Evolutionary conservation across 257 asterid genomes (phyloP), one percentile per base, ranked within the genome.

Genomic region (Agastache rugosa): DNA sequence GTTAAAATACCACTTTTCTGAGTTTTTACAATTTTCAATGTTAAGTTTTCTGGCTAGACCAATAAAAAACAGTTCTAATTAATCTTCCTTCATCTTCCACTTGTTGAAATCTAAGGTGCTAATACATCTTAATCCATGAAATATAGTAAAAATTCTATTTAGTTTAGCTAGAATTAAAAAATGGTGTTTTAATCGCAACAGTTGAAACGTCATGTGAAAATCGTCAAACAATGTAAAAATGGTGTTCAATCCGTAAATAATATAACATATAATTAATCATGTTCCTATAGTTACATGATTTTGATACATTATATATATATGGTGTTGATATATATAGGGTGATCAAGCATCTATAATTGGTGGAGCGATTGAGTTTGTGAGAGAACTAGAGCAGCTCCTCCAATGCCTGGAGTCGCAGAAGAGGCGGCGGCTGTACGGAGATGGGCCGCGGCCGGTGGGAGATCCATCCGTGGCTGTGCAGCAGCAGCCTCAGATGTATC

Each of bases 341-440:
- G 99, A 94, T 82, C 99, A 94, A 84, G 97, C 99, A 14, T 94
- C 99, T 1, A 94, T 92, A 83, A 85, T 94, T 1, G 99, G 99
- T 3, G 98, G 99, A 69, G 98, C 99, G 11, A 94, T 90, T 1
- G 99, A 94, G 82, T 94, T 92, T 39, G 98, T 94, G 63, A 85
- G 93, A 67, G 99, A 92, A 61, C 56, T 92, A 25, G 99, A 94
- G 41, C 99, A 94, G 67, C 98, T 94, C 6, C 80, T 94, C 27
- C 97, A 94, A 77, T 94, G 99, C 84, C 93, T 94, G 5, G 98
- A 92, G 82, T 94, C 98, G 2, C 97, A 94, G 60, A 94, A 94
- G 71, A 79, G 99, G 76, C 81, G 99, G 39, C 78, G 96, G 62
- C 88, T 92, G 8, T 86, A 84, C 51, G 98, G 97, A 1, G 95